Evolutionary conservation across 2,329 filamentous ascomycete species (phyloP).

Genomic region (Blumeria hordei): DNA sequence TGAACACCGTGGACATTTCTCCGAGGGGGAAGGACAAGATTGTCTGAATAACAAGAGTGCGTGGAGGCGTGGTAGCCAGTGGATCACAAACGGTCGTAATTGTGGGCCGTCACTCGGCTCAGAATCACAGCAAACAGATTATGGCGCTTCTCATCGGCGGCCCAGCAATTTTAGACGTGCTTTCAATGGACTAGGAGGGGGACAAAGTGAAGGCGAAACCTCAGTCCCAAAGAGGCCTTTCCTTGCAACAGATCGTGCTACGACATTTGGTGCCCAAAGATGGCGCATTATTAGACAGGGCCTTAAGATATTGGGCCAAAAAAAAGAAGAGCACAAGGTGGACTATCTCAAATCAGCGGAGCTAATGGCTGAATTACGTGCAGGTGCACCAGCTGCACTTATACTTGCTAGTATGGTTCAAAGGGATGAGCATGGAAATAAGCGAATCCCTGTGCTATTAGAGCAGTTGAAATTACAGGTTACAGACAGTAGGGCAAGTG

Average conservation of each 20-base stretch:
- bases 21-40: slow-evolving; percentile 51
- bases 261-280: slow-evolving; percentile 54
- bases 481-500: slow-evolving; percentile 49
- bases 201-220: slow-evolving; percentile 40
- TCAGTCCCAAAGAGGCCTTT: slow-evolving; percentile 30
- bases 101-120: slow-evolving; percentile 24
- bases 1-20: slow-evolving; percentile 38
- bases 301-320: slow-evolving; percentile 52
- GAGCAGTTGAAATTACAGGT: slow-evolving; percentile 85
- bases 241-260: slow-evolving; percentile 39
- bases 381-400: slow-evolving; percentile 75
- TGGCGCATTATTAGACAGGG: slow-evolving; percentile 90
- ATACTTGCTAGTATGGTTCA: slow-evolving; percentile 97
- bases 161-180: slow-evolving; percentile 36
- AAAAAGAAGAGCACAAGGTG: slow-evolving; percentile 61
- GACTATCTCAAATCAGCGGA: slow-evolving; percentile 93
- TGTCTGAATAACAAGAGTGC: slow-evolving; percentile 28
- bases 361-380: slow-evolving; percentile 80
- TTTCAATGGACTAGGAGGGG: slow-evolving; percentile 32
- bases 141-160: slow-evolving; percentile 26
- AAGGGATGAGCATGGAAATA: slow-evolving; percentile 85
- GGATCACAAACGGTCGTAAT: slow-evolving; percentile 24
- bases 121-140: slow-evolving; percentile 27
- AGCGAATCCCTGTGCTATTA: slow-evolving; percentile 77
- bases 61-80: slow-evolving; percentile 30